These are phyloP conservation scores for Leonotis leonurus DNA, from an alignment of 257 asterid genomes.

Conservation along the genomic window DNA sequence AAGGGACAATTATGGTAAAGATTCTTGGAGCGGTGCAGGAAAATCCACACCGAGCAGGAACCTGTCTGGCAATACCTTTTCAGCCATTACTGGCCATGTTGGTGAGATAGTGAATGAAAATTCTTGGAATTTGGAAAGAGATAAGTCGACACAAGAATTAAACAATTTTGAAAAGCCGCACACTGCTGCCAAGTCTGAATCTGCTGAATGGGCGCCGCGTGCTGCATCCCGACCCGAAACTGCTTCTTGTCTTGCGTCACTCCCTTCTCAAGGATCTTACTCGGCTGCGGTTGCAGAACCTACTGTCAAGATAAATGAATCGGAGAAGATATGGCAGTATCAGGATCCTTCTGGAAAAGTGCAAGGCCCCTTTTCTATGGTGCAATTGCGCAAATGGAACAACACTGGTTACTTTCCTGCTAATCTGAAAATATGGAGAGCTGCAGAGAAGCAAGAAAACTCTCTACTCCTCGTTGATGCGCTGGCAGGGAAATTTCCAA, in stretches of 20 bases:
- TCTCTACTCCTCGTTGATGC: constrained; percentile 64
- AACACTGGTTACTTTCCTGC: constrained; percentile 86
- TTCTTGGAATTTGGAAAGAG: constrained; percentile 55
- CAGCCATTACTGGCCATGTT: constrained; percentile 31
- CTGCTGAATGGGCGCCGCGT: no score
- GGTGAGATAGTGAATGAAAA: constrained; percentile 44
- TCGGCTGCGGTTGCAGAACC: constrained; percentile 36
- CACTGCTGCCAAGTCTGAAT: constrained; percentile 29
- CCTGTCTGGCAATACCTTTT: constrained; percentile 34
- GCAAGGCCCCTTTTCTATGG: constrained; percentile 92
- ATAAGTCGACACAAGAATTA: constrained; percentile 35
- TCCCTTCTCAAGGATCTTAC: constrained; percentile 34
- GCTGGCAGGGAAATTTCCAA: constrained; percentile 66
- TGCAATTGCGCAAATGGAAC: constrained; percentile 89
- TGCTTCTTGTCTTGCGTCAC: constrained; percentile 33
- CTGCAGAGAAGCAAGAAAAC: constrained; percentile 46
- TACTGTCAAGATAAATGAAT: constrained; percentile 57
- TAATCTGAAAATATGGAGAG: constrained; percentile 70
- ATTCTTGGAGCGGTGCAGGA: constrained; percentile 48
- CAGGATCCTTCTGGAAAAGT: constrained; percentile 91
- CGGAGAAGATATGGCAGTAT: constrained; percentile 88
- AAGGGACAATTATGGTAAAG: constrained; percentile 51
- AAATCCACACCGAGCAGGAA: constrained; percentile 37
- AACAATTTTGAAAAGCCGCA: constrained; percentile 30
- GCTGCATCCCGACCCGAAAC: no score